Base-by-base conservation (phyloP, 2,329 filamentous ascomycete species). In the Verticillium klebahnii region DNA sequence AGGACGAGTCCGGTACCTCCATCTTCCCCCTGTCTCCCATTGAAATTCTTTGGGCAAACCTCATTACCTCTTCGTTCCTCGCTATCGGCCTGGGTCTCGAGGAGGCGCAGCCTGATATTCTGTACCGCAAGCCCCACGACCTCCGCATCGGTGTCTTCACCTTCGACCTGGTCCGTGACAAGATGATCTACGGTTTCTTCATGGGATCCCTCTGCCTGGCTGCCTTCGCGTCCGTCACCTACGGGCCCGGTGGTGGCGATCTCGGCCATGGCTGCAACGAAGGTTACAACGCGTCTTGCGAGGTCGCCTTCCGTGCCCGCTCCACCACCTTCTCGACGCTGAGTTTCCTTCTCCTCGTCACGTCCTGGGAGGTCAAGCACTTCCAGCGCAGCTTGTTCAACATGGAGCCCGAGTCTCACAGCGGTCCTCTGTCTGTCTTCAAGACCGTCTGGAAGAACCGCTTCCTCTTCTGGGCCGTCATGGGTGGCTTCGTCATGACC, bases 1-100 rank as follows among this genome's bases (percentile, higher is more conserved):
- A 88, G 72, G 89, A 91, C 68, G 66, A 65, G 0, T 71, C 78
- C 2, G 77, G 78, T 14, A 75, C 85, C 17, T 89, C 88, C 1
- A 85, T 91, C 15, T 91, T 91, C 69, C 89, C 89, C 0, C 79
- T 92, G 15, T 87, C 87, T 0, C 89, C 89, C 0, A 82, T 92
- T 4, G 88, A 92, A 70, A 90, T 91, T 68, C 82, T 92, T 36
- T 92, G 89, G 89, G 87, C 89, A 65, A 92, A 91, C 71, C 85
- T 92, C 69, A 83, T 91, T 60, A 92, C 89, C 1, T 90, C 87
- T 1, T 89, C 86, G 7, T 84, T 90, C 67, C 81, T 90, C 1
- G 89, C 89, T 52, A 85, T 92, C 67, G 89, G 89, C 60, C 81
- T 92, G 0, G 89, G 89, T 6, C 85, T 91, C 63, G 89, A 92